phyloP scores from a whole-genome alignment of 495 filamentous ascomycete species.

The Trichoderma virens region DNA sequence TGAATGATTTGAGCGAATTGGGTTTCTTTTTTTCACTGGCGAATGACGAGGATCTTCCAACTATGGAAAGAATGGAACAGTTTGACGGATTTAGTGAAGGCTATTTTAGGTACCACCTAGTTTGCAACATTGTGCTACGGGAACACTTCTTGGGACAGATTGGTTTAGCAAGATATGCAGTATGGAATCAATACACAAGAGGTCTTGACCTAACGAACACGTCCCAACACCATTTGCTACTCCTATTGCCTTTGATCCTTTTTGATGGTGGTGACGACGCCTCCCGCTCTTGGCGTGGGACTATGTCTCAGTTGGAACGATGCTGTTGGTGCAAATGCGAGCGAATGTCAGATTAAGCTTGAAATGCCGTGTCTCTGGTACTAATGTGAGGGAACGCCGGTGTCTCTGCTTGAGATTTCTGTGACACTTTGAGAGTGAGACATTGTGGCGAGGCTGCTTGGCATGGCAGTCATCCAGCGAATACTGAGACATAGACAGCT shows the following conservation, averaged over 20 bases:
- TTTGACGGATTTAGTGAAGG: no score
- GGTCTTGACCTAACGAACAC: no score
- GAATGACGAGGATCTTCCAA: background rate
- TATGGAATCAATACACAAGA: no score
- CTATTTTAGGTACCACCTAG: background rate
- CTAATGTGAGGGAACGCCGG: background rate
- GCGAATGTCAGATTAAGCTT: conserved; percentile 3
- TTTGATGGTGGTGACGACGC: background rate
- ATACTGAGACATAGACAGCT: no score
- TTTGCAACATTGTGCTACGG: no score
- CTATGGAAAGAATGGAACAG: no score
- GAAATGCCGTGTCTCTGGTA: conserved; percentile 1
- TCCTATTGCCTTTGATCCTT: background rate
- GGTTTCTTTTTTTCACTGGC: background rate
- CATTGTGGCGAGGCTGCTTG: background rate
- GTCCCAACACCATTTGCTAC: background rate
- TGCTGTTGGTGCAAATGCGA: background rate
- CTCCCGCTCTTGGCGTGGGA: background rate
- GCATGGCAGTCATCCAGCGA: background rate
- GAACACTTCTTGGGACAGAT: no score
- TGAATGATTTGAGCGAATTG: conserved; percentile 7
- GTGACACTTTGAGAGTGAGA: background rate
- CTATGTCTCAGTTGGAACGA: background rate
- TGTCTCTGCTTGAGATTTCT: background rate
- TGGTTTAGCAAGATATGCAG: no score